phyloP scores from a whole-genome alignment of 345 rosid species.

The Microcos paniculata region DNA sequence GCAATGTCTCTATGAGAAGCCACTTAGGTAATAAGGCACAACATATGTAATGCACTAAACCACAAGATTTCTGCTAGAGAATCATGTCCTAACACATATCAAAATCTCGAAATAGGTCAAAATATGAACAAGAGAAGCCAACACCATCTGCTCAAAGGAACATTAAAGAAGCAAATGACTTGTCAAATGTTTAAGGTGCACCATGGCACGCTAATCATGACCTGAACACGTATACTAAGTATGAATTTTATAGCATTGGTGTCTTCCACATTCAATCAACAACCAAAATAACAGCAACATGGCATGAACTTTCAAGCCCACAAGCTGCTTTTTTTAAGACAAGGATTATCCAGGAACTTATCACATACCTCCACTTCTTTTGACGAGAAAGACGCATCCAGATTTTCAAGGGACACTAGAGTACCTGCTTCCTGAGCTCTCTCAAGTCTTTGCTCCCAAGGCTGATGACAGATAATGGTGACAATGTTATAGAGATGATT shows the following conservation, averaged over 20 bases:
- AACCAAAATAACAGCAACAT: not conserved
- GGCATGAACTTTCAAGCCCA: not conserved
- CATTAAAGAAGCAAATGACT: not conserved
- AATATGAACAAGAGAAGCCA: not conserved
- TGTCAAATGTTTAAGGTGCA: not conserved
- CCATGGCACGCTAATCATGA: not conserved
- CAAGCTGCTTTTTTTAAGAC: not conserved
- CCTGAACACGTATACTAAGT: not conserved
- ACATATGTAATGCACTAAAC: not conserved
- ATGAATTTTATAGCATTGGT: not conserved
- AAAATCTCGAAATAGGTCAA: not conserved
- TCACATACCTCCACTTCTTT: slow-evolving; percentile 57
- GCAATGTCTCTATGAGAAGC: not conserved
- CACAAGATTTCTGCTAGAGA: not conserved
- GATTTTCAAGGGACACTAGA: slow-evolving; percentile 46
- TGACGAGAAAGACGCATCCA: slow-evolving; percentile 56
- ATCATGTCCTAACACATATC: not conserved
- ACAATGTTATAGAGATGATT: not conserved
- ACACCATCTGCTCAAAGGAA: not conserved
- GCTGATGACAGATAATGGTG: slow-evolving; percentile 30
- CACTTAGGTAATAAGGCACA: not conserved
- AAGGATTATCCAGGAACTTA: slow-evolving; percentile 2
- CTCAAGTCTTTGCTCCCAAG: slow-evolving; percentile 44
- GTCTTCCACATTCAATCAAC: not conserved
- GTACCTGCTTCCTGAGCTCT: slow-evolving; percentile 33